Evolutionary conservation across 768 basidiomycete species (phyloP).

Genomic region (Dentipellis sp.): DNA sequence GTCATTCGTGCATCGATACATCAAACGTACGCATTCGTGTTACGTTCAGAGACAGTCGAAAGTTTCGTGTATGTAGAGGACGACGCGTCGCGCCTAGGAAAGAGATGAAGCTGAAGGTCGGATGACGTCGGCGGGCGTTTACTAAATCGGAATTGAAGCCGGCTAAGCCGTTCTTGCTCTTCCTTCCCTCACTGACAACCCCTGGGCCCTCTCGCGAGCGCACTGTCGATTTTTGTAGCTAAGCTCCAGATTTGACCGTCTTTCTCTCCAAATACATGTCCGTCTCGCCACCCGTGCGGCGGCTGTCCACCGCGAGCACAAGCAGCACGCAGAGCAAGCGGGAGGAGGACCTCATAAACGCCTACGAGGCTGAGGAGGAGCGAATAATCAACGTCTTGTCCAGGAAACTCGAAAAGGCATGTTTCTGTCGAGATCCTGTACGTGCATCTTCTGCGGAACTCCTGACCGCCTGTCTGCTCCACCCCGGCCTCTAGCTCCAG

Average conservation of each 20-base stretch:
- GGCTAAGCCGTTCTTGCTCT: background rate
- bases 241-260: background rate
- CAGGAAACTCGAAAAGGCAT: constrained; percentile 75
- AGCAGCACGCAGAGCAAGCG: constrained; percentile 33
- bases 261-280: constrained; percentile 19
- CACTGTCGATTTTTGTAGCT: no score
- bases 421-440: constrained; percentile 9
- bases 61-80: no score
- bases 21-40: no score
- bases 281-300: constrained; percentile 46
- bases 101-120: background rate
- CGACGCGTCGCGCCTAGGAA: no score
- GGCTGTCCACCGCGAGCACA: constrained; percentile 46
- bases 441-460: background rate
- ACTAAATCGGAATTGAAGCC: background rate
- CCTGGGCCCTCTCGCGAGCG: background rate
- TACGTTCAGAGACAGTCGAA: no score
- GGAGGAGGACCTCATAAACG: constrained; percentile 76
- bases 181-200: background rate
- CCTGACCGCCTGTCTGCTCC: background rate
- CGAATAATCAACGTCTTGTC: constrained; percentile 78
- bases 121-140: no score
- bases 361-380: constrained; percentile 86
- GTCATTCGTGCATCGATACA: no score
- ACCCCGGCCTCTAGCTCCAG: constrained; percentile 41